Percentiles rank a stretch among this genome's conserved stretches.
Conservation (phyloP, 2,329 filamentous ascomycete genomes). For the Monilinia vaccinii-corymbosi region DNA sequence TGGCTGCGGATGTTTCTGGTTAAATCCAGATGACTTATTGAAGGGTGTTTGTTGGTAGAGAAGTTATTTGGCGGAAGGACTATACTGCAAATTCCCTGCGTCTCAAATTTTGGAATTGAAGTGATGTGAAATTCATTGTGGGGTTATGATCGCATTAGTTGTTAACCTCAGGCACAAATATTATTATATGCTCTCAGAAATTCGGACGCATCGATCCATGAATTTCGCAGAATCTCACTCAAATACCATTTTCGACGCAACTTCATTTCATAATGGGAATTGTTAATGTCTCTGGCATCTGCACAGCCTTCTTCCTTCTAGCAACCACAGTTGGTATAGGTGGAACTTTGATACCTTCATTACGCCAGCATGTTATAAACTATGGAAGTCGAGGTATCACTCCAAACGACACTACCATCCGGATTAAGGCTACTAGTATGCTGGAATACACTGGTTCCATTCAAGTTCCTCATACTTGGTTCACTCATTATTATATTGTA, state of each 20-base stretch:
- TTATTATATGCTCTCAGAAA: no score
- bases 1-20: constrained; percentile 37
- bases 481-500: constrained; percentile 75
- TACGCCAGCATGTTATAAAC: constrained; percentile 26
- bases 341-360: constrained; percentile 24
- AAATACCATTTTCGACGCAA: neutral
- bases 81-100: neutral
- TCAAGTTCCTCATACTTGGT: constrained; percentile 77
- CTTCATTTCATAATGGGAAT: constrained; percentile 14
- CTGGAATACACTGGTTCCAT: constrained; percentile 20
- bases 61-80: neutral
- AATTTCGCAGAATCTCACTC: neutral
- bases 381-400: constrained; percentile 25
- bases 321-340: constrained; percentile 22
- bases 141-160: constrained; percentile 1
- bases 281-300: constrained; percentile 21
- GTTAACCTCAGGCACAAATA: neutral
- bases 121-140: constrained; percentile 2
- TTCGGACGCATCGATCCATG: neutral
- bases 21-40: neutral
- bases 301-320: constrained; percentile 25
- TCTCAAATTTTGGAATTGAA: constrained; percentile 1
- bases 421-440: constrained; percentile 2
- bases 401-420: neutral
- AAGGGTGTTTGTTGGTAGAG: neutral